Evolutionary conservation across 495 filamentous ascomycete species (phyloP).

Genomic region (Corynascus novoguineensis): DNA sequence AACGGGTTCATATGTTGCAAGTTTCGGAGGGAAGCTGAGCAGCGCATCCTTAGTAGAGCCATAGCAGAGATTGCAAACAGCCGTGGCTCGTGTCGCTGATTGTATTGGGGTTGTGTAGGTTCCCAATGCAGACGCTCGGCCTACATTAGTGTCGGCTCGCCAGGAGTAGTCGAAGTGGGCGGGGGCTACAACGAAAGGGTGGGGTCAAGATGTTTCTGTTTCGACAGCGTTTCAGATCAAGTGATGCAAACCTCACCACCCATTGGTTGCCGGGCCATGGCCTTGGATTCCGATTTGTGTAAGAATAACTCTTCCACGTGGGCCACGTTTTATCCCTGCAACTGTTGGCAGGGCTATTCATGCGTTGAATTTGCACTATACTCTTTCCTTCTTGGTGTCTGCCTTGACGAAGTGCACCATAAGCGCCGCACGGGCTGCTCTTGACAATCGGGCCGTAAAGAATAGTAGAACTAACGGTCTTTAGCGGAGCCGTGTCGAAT

Average conservation of each 20-base stretch:
- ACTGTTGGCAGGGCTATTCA: conserved; percentile 15
- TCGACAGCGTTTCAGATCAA: conserved; percentile 34
- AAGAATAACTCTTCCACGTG: conserved; percentile 29
- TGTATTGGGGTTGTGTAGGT: no score
- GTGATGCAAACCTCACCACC: conserved; percentile 15
- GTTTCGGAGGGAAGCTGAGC: no score
- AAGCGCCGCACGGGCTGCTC: no score
- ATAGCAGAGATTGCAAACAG: no score
- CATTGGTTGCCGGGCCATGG: conserved; percentile 4
- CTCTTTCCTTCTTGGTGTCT: neutral
- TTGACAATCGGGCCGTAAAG: no score
- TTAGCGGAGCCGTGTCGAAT: neutral
- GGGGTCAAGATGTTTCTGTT: conserved; percentile 22
- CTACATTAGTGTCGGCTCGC: no score
- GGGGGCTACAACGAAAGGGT: conserved; percentile 9
- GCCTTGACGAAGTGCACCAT: neutral
- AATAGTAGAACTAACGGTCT: neutral
- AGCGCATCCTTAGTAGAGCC: no score
- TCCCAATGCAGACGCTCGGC: neutral
- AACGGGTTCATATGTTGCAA: no score
- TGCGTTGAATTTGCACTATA: no score
- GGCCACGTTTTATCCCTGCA: conserved; percentile 32
- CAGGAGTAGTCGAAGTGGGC: neutral
- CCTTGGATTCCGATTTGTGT: neutral
- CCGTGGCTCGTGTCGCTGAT: no score